Percentiles rank a stretch among this genome's conserved stretches.
Evolutionary conservation across 2,329 filamentous ascomycete species (phyloP).

Genomic region (Onygenales sp.): DNA sequence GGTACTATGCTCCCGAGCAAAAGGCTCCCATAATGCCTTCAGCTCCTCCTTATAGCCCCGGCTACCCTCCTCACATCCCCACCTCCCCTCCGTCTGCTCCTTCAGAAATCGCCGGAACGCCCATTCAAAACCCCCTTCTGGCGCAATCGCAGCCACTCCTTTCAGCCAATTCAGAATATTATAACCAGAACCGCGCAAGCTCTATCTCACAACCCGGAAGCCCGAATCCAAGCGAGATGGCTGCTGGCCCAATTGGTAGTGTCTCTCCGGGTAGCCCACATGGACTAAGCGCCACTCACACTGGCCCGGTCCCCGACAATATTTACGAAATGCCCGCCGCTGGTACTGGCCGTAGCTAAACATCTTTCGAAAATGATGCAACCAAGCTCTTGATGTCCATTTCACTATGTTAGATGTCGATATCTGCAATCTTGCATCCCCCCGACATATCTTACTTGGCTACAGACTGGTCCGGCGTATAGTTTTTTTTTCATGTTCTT

Average conservation of each 20-base stretch:
- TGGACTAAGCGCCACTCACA: slow-evolving; percentile 8
- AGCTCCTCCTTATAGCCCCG: slow-evolving; percentile 6
- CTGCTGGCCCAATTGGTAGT: neutral
- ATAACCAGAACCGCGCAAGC: slow-evolving; percentile 6
- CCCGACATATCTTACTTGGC: too few relatives aligned
- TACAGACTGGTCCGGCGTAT: too few relatives aligned
- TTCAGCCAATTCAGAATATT: slow-evolving; percentile 5
- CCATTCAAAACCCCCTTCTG: slow-evolving; percentile 2
- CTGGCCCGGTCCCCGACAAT: slow-evolving; percentile 11
- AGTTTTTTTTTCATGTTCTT: too few relatives aligned
- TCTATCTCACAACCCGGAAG: slow-evolving; percentile 4
- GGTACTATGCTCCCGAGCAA: slow-evolving; percentile 10
- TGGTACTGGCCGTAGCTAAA: neutral
- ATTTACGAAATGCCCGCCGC: slow-evolving; percentile 10
- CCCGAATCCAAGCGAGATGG: neutral
- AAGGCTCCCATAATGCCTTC: slow-evolving; percentile 2
- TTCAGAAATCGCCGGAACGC: slow-evolving; percentile 8
- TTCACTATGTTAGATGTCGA: too few relatives aligned
- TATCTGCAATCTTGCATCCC: too few relatives aligned
- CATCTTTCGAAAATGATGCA: neutral
- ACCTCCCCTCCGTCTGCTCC: neutral
- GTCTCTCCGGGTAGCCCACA: slow-evolving; percentile 1
- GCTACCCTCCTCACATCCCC: slow-evolving; percentile 1
- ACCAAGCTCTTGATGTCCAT: too few relatives aligned
- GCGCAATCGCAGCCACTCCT: slow-evolving; percentile 2